Base-by-base conservation (phyloP, 2,329 filamentous ascomycete species). In the Cordyceps cicadae region DNA sequence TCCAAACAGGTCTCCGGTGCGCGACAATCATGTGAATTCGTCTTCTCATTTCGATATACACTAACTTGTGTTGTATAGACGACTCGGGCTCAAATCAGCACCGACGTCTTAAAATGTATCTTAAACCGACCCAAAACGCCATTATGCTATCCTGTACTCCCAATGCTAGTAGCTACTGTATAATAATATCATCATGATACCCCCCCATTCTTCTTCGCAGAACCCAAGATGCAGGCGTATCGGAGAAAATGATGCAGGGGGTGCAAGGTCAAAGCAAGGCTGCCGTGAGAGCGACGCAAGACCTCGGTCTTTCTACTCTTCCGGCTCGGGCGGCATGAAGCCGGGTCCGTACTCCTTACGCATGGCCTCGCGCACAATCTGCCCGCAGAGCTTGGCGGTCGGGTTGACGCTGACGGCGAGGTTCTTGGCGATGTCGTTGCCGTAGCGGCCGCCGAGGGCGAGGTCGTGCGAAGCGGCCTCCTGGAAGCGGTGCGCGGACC, bases 331-430 rank as follows among this genome's bases (percentile, higher is more conserved):
- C 59, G 67, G 68, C 34, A 75, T 74, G 68, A 78, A 80, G 11
- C 73, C 75, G n/a, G 77, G 75, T 0, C 81, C 82, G 66, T 86
- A 87, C 70, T 88, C 86, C 71, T 84, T 86, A 74, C 80, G 86
- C 84, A 88, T 85, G 54, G 85, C 86, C 72, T 87, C 83, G 54
- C 82, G 79, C 43, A 89, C 86, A 70, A 88, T 88, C 67, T 86
- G 79, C 1, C 86, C 86, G 67, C 86, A 89, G 49, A 88, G 74
- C 74, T 88, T 88, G 2, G 86, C 85, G 17, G 84, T 87, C 26
- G 86, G 86, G 69, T 88, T 89, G 32, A 82, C 82, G 69, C 79
- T 81, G 55, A 88, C 86, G 6, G 84, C 85, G 64, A 88, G 72
- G 5, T 78, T 81, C 68, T 84, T 86, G 21, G 85, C 85, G 63